Conservation (phyloP, 2,329 filamentous ascomycete species). For the Cladosporium cucumerinum region DNA sequence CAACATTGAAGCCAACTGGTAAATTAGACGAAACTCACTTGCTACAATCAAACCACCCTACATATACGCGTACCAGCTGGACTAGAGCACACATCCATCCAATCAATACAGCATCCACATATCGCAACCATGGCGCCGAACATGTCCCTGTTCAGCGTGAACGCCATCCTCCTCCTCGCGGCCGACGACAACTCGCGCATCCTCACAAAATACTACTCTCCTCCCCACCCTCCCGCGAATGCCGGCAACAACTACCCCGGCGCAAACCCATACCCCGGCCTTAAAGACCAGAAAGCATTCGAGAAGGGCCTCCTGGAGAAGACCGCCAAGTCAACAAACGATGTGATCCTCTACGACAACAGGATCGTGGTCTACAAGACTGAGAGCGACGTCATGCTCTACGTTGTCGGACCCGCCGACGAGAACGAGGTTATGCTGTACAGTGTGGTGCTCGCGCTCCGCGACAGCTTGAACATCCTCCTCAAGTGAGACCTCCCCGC, state of each 20-base stretch:
- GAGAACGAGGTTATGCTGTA: slow-evolving; percentile 98
- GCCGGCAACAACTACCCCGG: slow-evolving; percentile 57
- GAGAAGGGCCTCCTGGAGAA: slow-evolving; percentile 95
- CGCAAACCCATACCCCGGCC: slow-evolving; percentile 76
- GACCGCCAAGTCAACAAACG: slow-evolving; percentile 90
- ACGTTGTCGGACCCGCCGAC: slow-evolving; percentile 84
- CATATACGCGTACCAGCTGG: slow-evolving; percentile 7
- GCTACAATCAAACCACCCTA: not conserved
- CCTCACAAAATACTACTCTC: slow-evolving; percentile 88
- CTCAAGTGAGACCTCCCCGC: slow-evolving; percentile 66
- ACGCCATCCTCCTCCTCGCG: slow-evolving; percentile 52
- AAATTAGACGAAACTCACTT: not conserved
- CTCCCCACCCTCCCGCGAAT: slow-evolving; percentile 64
- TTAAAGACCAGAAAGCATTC: slow-evolving; percentile 93
- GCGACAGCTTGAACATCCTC: slow-evolving; percentile 84
- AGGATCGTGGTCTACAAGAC: slow-evolving; percentile 96
- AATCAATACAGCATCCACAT: not conserved
- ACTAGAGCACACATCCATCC: slow-evolving; percentile 31
- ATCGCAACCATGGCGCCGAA: slow-evolving; percentile 47
- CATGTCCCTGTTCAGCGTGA: slow-evolving; percentile 54
- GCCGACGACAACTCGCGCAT: slow-evolving; percentile 87
- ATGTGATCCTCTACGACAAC: slow-evolving; percentile 97
- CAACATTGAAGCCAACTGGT: slow-evolving; percentile 1
- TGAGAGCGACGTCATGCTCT: slow-evolving; percentile 95
- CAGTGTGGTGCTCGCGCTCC: slow-evolving; percentile 81